A percentile compares a stretch with the other conserved stretches of the same genome.
Evolutionary conservation across 2,329 filamentous ascomycete species (phyloP).

Genomic region (Neocucurbitaria cava): DNA sequence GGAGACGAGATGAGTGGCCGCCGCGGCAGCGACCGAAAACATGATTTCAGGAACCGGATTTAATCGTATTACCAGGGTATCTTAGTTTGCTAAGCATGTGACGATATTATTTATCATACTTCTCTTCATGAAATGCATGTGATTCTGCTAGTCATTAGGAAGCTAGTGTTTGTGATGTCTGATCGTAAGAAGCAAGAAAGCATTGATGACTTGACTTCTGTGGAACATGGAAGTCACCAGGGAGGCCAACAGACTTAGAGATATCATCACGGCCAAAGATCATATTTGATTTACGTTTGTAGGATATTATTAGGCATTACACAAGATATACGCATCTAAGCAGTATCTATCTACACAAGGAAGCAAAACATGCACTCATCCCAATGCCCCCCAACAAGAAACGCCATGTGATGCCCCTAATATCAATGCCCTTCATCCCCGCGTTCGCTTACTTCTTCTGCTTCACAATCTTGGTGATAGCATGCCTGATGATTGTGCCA

Average conservation of each 20-base stretch:
- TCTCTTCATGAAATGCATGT: neutral
- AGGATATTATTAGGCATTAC: neutral
- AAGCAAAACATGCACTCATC: neutral
- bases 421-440: neutral
- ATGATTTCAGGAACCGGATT: neutral
- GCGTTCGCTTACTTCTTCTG: slow-evolving; percentile 49
- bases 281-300: neutral
- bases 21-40: neutral
- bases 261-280: neutral
- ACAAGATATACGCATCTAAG: neutral
- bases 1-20: neutral
- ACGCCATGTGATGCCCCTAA: slow-evolving; percentile 3
- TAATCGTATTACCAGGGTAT: neutral
- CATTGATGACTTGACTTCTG: too few relatives aligned
- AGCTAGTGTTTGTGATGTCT: neutral
- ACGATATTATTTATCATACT: neutral
- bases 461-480: slow-evolving; percentile 89
- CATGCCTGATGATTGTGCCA: slow-evolving; percentile 84
- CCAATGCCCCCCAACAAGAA: neutral
- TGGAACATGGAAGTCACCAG: too few relatives aligned
- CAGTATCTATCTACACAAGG: neutral
- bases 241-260: too few relatives aligned
- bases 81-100: neutral
- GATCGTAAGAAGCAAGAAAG: too few relatives aligned
- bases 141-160: neutral